Conservation (phyloP, 345 rosid genomes). For the Hevea brasiliensis region DNA sequence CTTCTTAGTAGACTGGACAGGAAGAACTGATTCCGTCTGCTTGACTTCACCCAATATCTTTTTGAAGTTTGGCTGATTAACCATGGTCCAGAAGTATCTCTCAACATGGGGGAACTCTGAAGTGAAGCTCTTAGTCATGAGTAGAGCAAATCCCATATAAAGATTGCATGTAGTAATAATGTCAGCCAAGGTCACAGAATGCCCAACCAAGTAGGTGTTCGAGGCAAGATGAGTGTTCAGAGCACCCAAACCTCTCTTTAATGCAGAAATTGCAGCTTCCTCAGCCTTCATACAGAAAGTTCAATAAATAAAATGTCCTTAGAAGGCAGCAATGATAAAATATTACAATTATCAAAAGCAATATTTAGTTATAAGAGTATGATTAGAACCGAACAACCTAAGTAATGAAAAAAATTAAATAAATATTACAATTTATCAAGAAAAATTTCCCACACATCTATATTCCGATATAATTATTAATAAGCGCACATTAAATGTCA, state of each 20-base stretch:
- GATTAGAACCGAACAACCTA: neutral
- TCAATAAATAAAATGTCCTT: neutral
- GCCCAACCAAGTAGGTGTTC: conserved; percentile 88
- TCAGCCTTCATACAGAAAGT: conserved; percentile 53
- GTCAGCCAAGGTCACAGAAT: conserved; percentile 86
- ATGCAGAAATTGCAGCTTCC: conserved; percentile 65
- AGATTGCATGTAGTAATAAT: conserved; percentile 76
- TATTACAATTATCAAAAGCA: neutral
- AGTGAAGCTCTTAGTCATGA: conserved; percentile 80
- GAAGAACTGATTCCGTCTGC: conserved; percentile 67
- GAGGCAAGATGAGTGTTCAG: conserved; percentile 70
- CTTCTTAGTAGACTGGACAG: conserved; percentile 59
- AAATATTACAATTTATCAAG: no score
- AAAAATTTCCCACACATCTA: no score
- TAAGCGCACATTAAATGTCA: neutral
- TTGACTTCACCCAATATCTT: conserved; percentile 80
- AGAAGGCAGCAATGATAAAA: neutral
- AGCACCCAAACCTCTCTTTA: conserved; percentile 82
- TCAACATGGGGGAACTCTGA: conserved; percentile 93
- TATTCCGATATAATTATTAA: no score
- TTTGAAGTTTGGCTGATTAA: conserved; percentile 84
- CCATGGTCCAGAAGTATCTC: conserved; percentile 98
- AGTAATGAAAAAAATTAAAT: neutral
- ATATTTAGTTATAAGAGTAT: neutral
- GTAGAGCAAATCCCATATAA: conserved; percentile 41